Conservation (phyloP, 1,284 basidiomycete species). For the Apiotrichum sp. region DNA sequence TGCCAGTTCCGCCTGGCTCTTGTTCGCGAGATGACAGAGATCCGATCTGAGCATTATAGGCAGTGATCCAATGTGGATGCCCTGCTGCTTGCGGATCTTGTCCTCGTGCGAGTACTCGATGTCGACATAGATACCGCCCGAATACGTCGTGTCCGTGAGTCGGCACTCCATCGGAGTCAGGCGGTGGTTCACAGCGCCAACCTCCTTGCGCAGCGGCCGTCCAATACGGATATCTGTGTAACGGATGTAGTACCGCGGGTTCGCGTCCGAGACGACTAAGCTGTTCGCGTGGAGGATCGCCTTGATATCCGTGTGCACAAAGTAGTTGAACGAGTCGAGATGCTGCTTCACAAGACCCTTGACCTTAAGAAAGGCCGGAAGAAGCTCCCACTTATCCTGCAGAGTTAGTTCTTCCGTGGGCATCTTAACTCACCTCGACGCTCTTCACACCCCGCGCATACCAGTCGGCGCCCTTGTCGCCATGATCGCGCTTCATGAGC, state of each 20-base stretch:
- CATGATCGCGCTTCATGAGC: constrained; percentile 40
- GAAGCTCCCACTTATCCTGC: constrained; percentile 93
- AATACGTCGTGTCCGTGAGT: constrained; percentile 91
- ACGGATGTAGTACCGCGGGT: constrained; percentile 94
- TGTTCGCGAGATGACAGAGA: constrained; percentile 81
- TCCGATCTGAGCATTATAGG: constrained; percentile 97
- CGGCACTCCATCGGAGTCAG: constrained; percentile 98
- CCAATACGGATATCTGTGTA: constrained; percentile 94
- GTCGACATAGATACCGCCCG: constrained; percentile 88
- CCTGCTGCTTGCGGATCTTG: constrained; percentile 74
- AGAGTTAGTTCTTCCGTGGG: neutral
- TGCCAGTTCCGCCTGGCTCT: constrained; percentile 73
- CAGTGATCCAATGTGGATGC: constrained; percentile 83
- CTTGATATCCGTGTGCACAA: constrained; percentile 94
- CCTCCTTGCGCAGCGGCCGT: constrained; percentile 81
- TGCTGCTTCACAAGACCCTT: constrained; percentile 99
- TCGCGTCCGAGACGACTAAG: constrained; percentile 91
- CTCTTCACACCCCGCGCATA: constrained; percentile 51
- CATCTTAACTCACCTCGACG: constrained; percentile 47
- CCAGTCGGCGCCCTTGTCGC: constrained; percentile 32
- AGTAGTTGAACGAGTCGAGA: constrained; percentile 99
- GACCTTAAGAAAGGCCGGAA: constrained; percentile 90
- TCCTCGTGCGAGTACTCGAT: constrained; percentile 93
- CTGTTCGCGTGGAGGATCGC: constrained; percentile 92
- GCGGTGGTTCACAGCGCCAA: constrained; percentile 55